A percentile compares a stretch with the other conserved stretches of the same genome.
Conservation (phyloP, 2,329 filamentous ascomycete genomes). For the Nigrospora oryzae region DNA sequence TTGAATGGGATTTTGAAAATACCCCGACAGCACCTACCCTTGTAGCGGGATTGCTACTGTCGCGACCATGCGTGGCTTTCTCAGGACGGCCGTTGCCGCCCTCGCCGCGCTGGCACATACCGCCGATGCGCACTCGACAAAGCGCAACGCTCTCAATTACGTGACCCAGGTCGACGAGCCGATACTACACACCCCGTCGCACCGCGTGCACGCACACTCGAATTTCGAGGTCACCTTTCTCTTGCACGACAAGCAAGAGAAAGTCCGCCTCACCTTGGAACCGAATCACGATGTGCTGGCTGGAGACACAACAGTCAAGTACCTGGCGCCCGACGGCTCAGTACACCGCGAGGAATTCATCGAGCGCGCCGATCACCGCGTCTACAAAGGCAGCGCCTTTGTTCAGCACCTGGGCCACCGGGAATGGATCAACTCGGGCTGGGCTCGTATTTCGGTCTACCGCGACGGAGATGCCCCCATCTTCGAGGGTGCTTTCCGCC, state of each 20-base stretch:
- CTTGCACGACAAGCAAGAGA: constrained; percentile 57
- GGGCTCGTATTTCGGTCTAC: constrained; percentile 73
- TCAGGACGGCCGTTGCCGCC: constrained; percentile 16
- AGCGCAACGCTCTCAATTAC: constrained; percentile 68
- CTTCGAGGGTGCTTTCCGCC: constrained; percentile 83
- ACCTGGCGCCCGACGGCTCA: constrained; percentile 64
- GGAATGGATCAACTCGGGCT: constrained; percentile 75
- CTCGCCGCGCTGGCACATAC: constrained; percentile 20
- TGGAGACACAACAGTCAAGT: constrained; percentile 64
- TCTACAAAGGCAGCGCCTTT: constrained; percentile 77
- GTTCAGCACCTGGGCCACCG: constrained; percentile 48
- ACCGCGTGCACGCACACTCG: constrained; percentile 71
- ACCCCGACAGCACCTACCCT: constrained; percentile 9
- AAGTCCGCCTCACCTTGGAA: constrained; percentile 71
- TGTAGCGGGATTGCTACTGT: constrained; percentile 9
- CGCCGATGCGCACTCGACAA: constrained; percentile 56
- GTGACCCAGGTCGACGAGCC: constrained; percentile 67
- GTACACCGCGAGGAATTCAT: constrained; percentile 60
- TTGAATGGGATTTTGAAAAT: constrained; percentile 16
- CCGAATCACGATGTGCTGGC: constrained; percentile 88
- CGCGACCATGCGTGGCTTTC: constrained; percentile 19
- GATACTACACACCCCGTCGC: constrained; percentile 68
- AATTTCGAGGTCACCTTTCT: constrained; percentile 80
- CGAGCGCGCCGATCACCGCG: constrained; percentile 64
- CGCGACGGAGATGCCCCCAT: constrained; percentile 70